Conservation (phyloP, 2,329 filamentous ascomycete species). For the Ampelomyces quisqualis region DNA sequence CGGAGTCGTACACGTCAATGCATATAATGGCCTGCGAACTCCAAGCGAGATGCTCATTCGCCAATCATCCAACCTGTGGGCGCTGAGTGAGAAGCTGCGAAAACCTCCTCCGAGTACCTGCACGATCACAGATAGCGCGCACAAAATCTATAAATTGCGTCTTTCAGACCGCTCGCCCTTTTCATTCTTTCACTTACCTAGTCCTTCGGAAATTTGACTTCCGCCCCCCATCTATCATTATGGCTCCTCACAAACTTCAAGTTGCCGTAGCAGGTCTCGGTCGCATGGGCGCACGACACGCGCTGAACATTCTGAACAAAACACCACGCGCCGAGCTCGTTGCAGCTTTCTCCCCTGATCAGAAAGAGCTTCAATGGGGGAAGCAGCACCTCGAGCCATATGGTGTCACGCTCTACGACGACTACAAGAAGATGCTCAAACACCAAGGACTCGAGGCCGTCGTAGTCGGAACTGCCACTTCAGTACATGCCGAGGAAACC, state of each 20-base stretch:
- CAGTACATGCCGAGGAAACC: conserved; percentile 41
- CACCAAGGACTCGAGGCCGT: conserved; percentile 48
- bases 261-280: conserved; percentile 54
- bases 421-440: conserved; percentile 52
- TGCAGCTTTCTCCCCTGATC: conserved; percentile 52
- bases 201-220: too few relatives aligned
- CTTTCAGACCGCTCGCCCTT: too few relatives aligned
- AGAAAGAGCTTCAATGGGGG: conserved; percentile 50
- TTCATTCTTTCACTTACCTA: not conserved
- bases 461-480: conserved; percentile 40
- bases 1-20: not conserved
- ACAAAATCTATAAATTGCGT: too few relatives aligned
- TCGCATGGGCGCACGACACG: conserved; percentile 57
- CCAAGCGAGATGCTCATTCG: not conserved
- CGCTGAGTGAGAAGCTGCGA: conserved; percentile 4
- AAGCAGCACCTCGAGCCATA: conserved; percentile 47
- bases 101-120: conserved; percentile 8
- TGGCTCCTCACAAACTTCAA: conserved; percentile 32
- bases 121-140: too few relatives aligned
- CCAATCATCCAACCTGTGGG: not conserved
- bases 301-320: conserved; percentile 50
- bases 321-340: conserved; percentile 53
- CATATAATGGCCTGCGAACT: not conserved
- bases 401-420: conserved; percentile 49
- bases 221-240: too few relatives aligned